Percentiles rank a stretch among this genome's conserved stretches.
Evolutionary conservation across 2,329 filamentous ascomycete species (phyloP).

Genomic region (Ophiocordyceps sinensis): DNA sequence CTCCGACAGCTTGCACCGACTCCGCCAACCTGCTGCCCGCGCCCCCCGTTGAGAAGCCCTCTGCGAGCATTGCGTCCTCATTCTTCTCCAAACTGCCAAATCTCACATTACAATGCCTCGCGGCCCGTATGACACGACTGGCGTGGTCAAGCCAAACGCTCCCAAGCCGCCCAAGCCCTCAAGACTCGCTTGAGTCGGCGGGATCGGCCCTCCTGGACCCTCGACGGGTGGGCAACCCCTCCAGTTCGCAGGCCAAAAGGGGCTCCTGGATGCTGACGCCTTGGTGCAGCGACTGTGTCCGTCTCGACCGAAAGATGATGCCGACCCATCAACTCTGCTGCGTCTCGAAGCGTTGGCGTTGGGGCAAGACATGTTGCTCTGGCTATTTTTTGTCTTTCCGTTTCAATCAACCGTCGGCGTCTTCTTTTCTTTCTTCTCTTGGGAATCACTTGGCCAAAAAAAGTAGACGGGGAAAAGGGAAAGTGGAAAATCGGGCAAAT

Average conservation of each 20-base stretch:
- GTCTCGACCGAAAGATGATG: not conserved
- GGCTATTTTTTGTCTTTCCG: not conserved
- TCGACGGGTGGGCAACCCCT: not conserved
- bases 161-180: slow-evolving; percentile 20
- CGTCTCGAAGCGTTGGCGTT: not conserved
- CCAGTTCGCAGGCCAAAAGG: not conserved
- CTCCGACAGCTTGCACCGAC: too few species aligned
- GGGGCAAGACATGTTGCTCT: not conserved
- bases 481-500: not conserved
- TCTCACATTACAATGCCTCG: slow-evolving; percentile 13
- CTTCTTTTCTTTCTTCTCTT: not conserved
- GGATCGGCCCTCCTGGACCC: not conserved
- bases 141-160: slow-evolving; percentile 19
- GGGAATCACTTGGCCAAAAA: slow-evolving; percentile 1
- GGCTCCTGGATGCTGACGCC: not conserved
- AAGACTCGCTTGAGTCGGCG: not conserved
- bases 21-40: too few species aligned
- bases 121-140: slow-evolving; percentile 23
- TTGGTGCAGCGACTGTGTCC: not conserved
- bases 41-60: too few species aligned
- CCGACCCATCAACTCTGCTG: not conserved
- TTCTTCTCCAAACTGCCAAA: too few species aligned
- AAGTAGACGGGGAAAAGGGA: slow-evolving; percentile 1
- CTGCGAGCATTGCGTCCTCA: too few species aligned
- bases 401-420: not conserved